phyloP scores from a whole-genome alignment of 2,329 filamentous ascomycete genomes.

The Chalara sp. region DNA sequence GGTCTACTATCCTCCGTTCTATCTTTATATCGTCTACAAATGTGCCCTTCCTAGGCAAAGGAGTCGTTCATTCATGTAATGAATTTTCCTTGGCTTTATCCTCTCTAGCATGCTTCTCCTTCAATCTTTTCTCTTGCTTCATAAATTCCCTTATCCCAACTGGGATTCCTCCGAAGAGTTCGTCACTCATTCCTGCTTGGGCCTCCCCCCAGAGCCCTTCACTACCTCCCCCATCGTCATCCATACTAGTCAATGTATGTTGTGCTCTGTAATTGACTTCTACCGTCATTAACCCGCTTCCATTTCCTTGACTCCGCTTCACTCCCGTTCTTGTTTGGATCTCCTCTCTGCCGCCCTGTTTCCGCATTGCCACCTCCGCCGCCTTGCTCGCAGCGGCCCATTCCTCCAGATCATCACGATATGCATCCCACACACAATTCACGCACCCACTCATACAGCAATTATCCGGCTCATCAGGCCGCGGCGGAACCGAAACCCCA shows the following conservation, averaged over 20 bases:
- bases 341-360: slow-evolving; percentile 21
- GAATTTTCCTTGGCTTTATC: slow-evolving; percentile 19
- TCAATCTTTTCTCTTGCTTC: slow-evolving; percentile 89
- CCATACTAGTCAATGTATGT: slow-evolving; percentile 51
- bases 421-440: slow-evolving; percentile 93
- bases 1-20: too few relatives aligned
- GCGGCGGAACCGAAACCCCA: slow-evolving; percentile 75
- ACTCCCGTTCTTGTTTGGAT: not conserved
- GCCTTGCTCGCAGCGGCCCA: slow-evolving; percentile 64
- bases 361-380: slow-evolving; percentile 49
- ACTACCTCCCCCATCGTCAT: slow-evolving; percentile 74
- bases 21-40: too few relatives aligned
- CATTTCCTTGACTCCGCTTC: slow-evolving; percentile 5
- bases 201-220: slow-evolving; percentile 56
- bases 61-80: too few relatives aligned
- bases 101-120: slow-evolving; percentile 61
- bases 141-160: slow-evolving; percentile 96
- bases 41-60: too few relatives aligned
- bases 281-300: slow-evolving; percentile 5
- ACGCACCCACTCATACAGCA: slow-evolving; percentile 99
- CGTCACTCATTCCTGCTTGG: slow-evolving; percentile 41
- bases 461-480: slow-evolving; percentile 86
- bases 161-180: slow-evolving; percentile 73
- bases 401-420: slow-evolving; percentile 84
- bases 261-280: too few relatives aligned